These are phyloP conservation scores for Trichoderma cornu-damae DNA, from an alignment of 2,329 filamentous ascomycete species.

Conservation along the genomic window DNA sequence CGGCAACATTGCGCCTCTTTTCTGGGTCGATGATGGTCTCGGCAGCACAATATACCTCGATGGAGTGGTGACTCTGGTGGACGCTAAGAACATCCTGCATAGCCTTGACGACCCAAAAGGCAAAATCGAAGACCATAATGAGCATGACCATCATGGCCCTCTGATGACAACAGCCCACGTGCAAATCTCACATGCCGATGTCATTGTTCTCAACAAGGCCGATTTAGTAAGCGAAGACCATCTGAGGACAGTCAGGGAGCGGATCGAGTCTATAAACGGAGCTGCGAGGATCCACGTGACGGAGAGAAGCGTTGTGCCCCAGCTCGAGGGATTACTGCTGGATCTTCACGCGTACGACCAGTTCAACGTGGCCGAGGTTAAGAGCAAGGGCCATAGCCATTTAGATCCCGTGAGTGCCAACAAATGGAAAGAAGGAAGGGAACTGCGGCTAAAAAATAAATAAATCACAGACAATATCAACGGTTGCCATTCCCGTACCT, in stretches of 20 bases:
- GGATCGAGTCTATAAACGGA: slow-evolving; percentile 82
- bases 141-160: slow-evolving; percentile 54
- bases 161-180: slow-evolving; percentile 88
- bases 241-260: slow-evolving; percentile 61
- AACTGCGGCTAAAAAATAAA: not conserved
- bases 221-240: slow-evolving; percentile 72
- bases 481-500: slow-evolving; percentile 65
- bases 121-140: slow-evolving; percentile 48
- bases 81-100: slow-evolving; percentile 84
- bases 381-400: slow-evolving; percentile 78
- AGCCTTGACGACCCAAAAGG: slow-evolving; percentile 69
- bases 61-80: slow-evolving; percentile 91
- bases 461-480: slow-evolving; percentile 72
- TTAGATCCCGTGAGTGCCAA: slow-evolving; percentile 66
- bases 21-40: slow-evolving; percentile 96
- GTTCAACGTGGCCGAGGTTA: slow-evolving; percentile 66
- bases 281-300: slow-evolving; percentile 81
- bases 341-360: slow-evolving; percentile 91
- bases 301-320: slow-evolving; percentile 70
- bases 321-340: slow-evolving; percentile 78
- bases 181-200: slow-evolving; percentile 94
- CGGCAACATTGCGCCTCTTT: slow-evolving; percentile 89
- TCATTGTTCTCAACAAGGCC: slow-evolving; percentile 89
- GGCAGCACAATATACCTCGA: slow-evolving; percentile 95
- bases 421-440: not conserved